Conservation (phyloP, 2,329 filamentous ascomycete species). For the Fusarium virguliforme region DNA sequence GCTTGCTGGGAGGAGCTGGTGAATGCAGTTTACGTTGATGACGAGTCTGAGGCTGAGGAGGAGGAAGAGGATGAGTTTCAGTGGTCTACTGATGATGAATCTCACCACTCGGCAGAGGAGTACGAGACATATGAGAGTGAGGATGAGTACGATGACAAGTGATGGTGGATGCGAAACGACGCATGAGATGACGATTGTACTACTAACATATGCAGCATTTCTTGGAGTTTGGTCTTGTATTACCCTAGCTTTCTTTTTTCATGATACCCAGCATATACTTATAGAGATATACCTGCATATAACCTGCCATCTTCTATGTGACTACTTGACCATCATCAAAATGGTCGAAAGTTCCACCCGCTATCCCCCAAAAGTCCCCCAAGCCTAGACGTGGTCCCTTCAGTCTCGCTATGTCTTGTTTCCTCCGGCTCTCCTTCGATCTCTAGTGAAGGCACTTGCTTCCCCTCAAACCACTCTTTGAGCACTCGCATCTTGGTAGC, state of each 20-base stretch:
- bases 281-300: background rate
- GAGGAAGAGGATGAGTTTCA: constrained; percentile 30
- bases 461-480: constrained; percentile 53
- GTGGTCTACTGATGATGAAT: constrained; percentile 24
- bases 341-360: constrained; percentile 43
- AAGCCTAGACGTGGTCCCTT: constrained; percentile 34
- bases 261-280: constrained; percentile 31
- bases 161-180: background rate
- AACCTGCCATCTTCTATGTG: background rate
- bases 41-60: constrained; percentile 33
- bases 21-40: constrained; percentile 35
- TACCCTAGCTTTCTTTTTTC: background rate
- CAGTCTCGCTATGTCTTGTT: background rate
- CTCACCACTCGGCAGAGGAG: constrained; percentile 4
- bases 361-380: constrained; percentile 48
- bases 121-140: constrained; percentile 13
- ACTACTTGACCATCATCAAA: background rate
- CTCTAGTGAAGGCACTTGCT: constrained; percentile 23
- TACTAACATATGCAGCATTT: background rate
- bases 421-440: constrained; percentile 30
- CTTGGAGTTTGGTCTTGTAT: constrained; percentile 16
- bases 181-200: constrained; percentile 17
- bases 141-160: constrained; percentile 17
- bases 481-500: constrained; percentile 50
- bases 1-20: constrained; percentile 50